Conservation (phyloP, 2,329 filamentous ascomycete species). For the Cladosporium phlei region DNA sequence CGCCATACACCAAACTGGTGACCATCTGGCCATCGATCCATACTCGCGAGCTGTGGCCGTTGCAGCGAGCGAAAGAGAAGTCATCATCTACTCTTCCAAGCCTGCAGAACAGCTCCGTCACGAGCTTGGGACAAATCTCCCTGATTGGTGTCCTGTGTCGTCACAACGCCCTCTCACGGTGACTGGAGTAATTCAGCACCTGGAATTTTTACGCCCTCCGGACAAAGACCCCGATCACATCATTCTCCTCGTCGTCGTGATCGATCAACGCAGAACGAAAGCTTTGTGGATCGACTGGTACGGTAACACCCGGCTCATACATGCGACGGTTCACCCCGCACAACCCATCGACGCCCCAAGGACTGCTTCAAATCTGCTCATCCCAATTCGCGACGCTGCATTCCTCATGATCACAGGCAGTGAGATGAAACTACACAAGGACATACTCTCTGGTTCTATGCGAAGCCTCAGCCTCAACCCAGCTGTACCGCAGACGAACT, state of each 20-base stretch:
- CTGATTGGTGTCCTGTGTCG: conserved; percentile 56
- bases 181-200: conserved; percentile 72
- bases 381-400: conserved; percentile 38
- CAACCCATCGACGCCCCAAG: conserved; percentile 23
- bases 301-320: conserved; percentile 16
- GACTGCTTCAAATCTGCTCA: conserved; percentile 34
- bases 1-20: conserved; percentile 52
- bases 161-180: conserved; percentile 46
- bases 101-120: conserved; percentile 44
- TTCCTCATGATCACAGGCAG: conserved; percentile 38
- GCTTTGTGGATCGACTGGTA: conserved; percentile 31
- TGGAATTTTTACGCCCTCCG: conserved; percentile 77
- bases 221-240: conserved; percentile 61
- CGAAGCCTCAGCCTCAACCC: conserved; percentile 2
- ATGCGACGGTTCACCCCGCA: conserved; percentile 21
- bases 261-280: conserved; percentile 40
- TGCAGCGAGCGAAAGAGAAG: conserved; percentile 63
- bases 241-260: conserved; percentile 65
- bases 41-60: conserved; percentile 61
- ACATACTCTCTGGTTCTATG: conserved; percentile 38
- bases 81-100: conserved; percentile 68
- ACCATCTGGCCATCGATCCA: conserved; percentile 73
- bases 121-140: conserved; percentile 43
- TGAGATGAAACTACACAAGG: conserved; percentile 35
- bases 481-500: neutral